phyloP scores from a whole-genome alignment of 2,329 filamentous ascomycete species.

The Xylariales sp. region DNA sequence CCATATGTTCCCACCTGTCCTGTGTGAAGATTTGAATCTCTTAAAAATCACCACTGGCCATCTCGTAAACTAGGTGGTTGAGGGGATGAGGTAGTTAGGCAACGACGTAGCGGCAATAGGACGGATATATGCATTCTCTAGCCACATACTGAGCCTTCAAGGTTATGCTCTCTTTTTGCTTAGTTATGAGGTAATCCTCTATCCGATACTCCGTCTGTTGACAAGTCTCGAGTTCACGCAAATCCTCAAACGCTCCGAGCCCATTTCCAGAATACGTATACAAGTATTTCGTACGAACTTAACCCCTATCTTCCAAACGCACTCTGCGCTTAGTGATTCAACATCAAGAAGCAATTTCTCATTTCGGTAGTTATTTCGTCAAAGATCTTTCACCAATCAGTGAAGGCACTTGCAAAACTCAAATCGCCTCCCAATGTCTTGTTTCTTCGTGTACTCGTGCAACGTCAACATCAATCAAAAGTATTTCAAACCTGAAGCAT shows the following conservation, averaged over 20 bases:
- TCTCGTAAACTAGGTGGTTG: neutral
- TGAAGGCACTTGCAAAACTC: conserved; percentile 23
- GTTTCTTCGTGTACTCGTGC: conserved; percentile 25
- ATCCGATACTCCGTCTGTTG: neutral
- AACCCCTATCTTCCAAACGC: conserved; percentile 9
- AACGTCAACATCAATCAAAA: conserved; percentile 22
- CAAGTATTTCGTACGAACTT: neutral
- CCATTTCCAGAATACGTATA: neutral
- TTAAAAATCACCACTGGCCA: too few relatives aligned
- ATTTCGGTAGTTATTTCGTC: conserved; percentile 19
- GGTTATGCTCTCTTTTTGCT: neutral
- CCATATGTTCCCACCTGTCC: too few relatives aligned
- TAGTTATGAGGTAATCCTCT: neutral
- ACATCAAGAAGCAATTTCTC: conserved; percentile 13
- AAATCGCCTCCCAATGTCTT: conserved; percentile 15
- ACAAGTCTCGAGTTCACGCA: neutral
- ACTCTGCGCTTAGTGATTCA: conserved; percentile 5
- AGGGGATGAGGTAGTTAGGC: neutral
- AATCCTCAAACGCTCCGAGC: neutral
- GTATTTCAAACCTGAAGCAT: conserved; percentile 12
- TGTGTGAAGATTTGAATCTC: too few relatives aligned
- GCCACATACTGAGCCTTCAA: neutral
- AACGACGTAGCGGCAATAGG: neutral
- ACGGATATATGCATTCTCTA: neutral
- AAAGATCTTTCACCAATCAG: conserved; percentile 20